Conservation (phyloP, 2,329 filamentous ascomycete genomes). For the Colletotrichum spaethianum region DNA sequence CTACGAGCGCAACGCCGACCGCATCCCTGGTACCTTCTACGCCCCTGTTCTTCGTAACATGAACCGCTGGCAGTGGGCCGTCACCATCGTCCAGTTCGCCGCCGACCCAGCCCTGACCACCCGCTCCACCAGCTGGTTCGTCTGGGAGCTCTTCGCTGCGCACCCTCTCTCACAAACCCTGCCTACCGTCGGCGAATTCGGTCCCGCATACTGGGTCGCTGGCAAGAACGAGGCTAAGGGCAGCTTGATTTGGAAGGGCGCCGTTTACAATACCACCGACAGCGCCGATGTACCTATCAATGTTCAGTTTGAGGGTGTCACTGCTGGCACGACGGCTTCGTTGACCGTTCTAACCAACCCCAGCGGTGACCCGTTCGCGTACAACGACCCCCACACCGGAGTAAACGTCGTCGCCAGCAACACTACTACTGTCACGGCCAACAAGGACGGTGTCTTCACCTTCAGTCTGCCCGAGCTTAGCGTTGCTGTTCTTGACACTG, state of each 20-base stretch:
- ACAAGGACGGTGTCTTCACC: constrained; percentile 61
- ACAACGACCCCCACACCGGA: constrained; percentile 60
- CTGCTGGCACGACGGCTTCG: constrained; percentile 55
- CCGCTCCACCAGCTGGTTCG: constrained; percentile 64
- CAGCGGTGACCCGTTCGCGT: constrained; percentile 55
- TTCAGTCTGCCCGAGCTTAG: constrained; percentile 69
- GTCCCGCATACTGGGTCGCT: constrained; percentile 65
- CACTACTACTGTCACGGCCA: constrained; percentile 56
- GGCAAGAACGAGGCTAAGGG: constrained; percentile 59
- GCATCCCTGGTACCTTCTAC: constrained; percentile 68
- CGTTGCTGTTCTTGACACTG: constrained; percentile 68
- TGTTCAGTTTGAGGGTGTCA: constrained; percentile 60
- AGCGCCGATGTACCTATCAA: constrained; percentile 60
- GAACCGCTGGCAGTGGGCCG: constrained; percentile 65
- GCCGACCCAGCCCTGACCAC: constrained; percentile 64
- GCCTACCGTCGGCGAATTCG: constrained; percentile 57
- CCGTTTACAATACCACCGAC: constrained; percentile 67
- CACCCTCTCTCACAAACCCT: constrained; percentile 63
- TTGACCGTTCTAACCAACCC: constrained; percentile 63
- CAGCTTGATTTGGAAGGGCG: constrained; percentile 64
- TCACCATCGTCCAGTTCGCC: constrained; percentile 65
- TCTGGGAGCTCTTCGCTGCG: constrained; percentile 64
- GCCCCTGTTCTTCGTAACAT: constrained; percentile 64
- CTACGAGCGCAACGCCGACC: constrained; percentile 75
- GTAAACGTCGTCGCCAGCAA: constrained; percentile 65